A percentile compares a stretch with the other conserved stretches of the same genome.
phyloP scores from a whole-genome alignment of 805 yeast genomes.

The Metschnikowia cerradonensis region DNA sequence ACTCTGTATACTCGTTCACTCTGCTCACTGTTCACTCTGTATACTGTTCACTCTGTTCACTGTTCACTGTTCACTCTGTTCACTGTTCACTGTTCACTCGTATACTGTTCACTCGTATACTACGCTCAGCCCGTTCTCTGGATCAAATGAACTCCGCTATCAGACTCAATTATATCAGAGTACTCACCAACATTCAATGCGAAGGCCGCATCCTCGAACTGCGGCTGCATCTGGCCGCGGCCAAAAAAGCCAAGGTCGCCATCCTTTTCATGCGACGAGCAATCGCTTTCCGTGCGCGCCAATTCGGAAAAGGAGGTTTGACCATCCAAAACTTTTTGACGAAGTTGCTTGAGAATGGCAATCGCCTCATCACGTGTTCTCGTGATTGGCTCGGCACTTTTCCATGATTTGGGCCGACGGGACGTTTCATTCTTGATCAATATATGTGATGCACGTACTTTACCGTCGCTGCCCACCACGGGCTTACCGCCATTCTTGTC shows the following conservation, averaged over 20 bases:
- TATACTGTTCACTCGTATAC: no score
- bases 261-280: conserved; percentile 77
- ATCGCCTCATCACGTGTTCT: conserved; percentile 81
- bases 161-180: conserved; percentile 80
- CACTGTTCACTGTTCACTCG: no score
- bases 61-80: no score
- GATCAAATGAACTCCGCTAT: conserved; percentile 86
- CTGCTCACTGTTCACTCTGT: no score
- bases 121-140: conserved; percentile 64
- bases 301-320: conserved; percentile 63
- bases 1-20: no score
- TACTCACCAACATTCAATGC: conserved; percentile 76
- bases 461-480: conserved; percentile 39
- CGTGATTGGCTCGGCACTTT: conserved; percentile 65
- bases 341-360: conserved; percentile 53
- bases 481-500: conserved; percentile 29
- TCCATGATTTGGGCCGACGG: conserved; percentile 92
- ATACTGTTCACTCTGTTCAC: no score
- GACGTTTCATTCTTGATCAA: conserved; percentile 78
- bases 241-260: conserved; percentile 93
- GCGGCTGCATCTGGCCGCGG: conserved; percentile 91
- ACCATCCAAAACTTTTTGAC: conserved; percentile 59
- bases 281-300: conserved; percentile 83
- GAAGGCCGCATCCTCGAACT: conserved; percentile 86
- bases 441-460: conserved; percentile 77